phyloP scores from a whole-genome alignment of 192 early-diverging fungal genomes.

The Dissophora globulifera region DNA sequence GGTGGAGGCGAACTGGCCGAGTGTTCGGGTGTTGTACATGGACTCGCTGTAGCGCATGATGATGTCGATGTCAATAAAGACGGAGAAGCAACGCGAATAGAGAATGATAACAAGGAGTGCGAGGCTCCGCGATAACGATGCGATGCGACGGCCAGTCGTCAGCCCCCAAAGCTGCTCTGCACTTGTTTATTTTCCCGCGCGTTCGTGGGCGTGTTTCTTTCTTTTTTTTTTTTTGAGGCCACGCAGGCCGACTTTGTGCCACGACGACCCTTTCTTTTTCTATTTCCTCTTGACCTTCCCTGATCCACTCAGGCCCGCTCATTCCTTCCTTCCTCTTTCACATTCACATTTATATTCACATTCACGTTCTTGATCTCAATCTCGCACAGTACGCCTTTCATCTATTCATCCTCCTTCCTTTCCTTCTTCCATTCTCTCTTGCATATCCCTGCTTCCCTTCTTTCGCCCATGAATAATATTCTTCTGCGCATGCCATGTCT shows the following conservation, averaged over 20 bases:
- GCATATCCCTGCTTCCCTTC: not conserved
- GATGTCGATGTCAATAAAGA: too few species aligned
- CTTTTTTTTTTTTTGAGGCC: too few species aligned
- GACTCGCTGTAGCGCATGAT: not conserved
- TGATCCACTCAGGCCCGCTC: not conserved
- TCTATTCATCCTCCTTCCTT: not conserved
- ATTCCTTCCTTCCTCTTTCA: not conserved
- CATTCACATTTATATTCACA: too few species aligned
- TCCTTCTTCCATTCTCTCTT: not conserved
- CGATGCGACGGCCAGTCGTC: too few species aligned
- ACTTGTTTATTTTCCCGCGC: too few species aligned
- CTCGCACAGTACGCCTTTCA: not conserved
- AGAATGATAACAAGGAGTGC: too few species aligned
- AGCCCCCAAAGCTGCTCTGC: too few species aligned
- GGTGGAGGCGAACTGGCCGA: not conserved
- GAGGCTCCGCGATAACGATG: too few species aligned
- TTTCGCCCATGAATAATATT: constrained; percentile 1
- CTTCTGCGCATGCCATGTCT: not conserved
- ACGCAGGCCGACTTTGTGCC: too few species aligned
- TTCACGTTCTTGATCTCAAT: too few species aligned
- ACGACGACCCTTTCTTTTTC: not conserved
- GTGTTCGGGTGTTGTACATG: not conserved
- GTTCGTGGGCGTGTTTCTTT: too few species aligned
- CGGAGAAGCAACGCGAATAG: too few species aligned
- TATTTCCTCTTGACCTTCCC: not conserved